A percentile compares a stretch with the other conserved stretches of the same genome.
Conservation (phyloP, 2,329 filamentous ascomycete genomes). For the Paracoccidioides brasiliensis region DNA sequence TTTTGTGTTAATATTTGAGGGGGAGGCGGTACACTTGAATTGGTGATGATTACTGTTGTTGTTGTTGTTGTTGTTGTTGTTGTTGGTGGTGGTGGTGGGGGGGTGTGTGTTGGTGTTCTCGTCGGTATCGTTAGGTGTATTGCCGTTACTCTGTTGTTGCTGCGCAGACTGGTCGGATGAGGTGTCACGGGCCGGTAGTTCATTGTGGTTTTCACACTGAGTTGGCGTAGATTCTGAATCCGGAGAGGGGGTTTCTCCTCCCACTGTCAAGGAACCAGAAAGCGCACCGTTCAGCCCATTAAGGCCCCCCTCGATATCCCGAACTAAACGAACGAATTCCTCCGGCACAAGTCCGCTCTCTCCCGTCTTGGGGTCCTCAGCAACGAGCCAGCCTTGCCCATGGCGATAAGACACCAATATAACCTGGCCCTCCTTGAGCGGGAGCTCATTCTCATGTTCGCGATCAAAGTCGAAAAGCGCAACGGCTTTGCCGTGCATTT, state of each 20-base stretch:
- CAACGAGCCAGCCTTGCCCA: slow-evolving; percentile 93
- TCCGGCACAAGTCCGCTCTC: slow-evolving; percentile 94
- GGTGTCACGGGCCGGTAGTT: slow-evolving; percentile 4
- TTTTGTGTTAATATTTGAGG: not conserved
- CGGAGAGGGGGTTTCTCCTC: not conserved
- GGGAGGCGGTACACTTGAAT: too few relatives aligned
- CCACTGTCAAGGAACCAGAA: slow-evolving; percentile 21
- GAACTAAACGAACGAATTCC: slow-evolving; percentile 82
- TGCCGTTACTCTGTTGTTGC: slow-evolving; percentile 4
- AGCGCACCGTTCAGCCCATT: slow-evolving; percentile 50
- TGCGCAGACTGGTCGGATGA: slow-evolving; percentile 6
- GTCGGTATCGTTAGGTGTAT: not conserved
- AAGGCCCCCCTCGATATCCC: slow-evolving; percentile 86
- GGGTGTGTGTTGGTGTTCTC: not conserved
- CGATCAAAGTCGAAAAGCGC: slow-evolving; percentile 89
- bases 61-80: not conserved
- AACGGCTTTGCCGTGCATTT: slow-evolving; percentile 94
- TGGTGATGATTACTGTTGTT: too few relatives aligned
- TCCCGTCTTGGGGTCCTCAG: slow-evolving; percentile 83
- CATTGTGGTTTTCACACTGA: slow-evolving; percentile 14
- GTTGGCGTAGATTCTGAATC: slow-evolving; percentile 22
- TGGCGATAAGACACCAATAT: slow-evolving; percentile 94
- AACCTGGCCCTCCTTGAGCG: slow-evolving; percentile 83
- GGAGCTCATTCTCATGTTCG: slow-evolving; percentile 93
- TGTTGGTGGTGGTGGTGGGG: not conserved